Evolutionary conservation across 2,329 filamentous ascomycete genomes (phyloP).

Genomic region (Ophiocordyceps camponoti-saundersi): DNA sequence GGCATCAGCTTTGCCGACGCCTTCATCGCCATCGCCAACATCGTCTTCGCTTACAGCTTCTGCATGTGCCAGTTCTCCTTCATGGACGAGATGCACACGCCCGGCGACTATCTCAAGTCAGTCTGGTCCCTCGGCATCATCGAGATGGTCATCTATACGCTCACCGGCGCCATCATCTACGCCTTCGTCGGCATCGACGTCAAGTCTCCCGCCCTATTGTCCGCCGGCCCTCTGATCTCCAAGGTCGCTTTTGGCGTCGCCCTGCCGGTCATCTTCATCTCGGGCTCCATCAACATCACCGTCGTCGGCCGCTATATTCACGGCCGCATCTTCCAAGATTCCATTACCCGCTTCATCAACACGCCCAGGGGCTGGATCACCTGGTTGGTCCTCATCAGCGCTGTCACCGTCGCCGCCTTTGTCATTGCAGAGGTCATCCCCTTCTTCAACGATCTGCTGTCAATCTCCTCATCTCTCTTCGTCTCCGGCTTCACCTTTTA

Average conservation of each 20-base stretch:
- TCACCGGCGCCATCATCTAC: slow-evolving; percentile 52
- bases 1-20: slow-evolving; percentile 31
- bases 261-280: slow-evolving; percentile 56
- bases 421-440: slow-evolving; percentile 57
- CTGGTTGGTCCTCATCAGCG: slow-evolving; percentile 41
- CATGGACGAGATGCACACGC: slow-evolving; percentile 36
- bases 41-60: slow-evolving; percentile 52
- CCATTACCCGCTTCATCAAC: slow-evolving; percentile 27
- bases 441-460: slow-evolving; percentile 49
- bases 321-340: slow-evolving; percentile 24
- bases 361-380: slow-evolving; percentile 27
- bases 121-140: slow-evolving; percentile 44
- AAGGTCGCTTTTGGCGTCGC: slow-evolving; percentile 56
- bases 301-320: slow-evolving; percentile 28
- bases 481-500: slow-evolving; percentile 22
- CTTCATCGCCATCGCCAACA: slow-evolving; percentile 48
- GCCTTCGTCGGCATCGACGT: slow-evolving; percentile 48
- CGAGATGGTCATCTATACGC: slow-evolving; percentile 48
- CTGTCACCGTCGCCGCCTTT: slow-evolving; percentile 46
- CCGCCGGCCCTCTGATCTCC: slow-evolving; percentile 37
- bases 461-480: slow-evolving; percentile 30
- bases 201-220: slow-evolving; percentile 49
- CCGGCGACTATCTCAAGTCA: slow-evolving; percentile 30
- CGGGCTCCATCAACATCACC: slow-evolving; percentile 50
- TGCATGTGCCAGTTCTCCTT: slow-evolving; percentile 34